Conservation (phyloP, 768 basidiomycete species). For the Leccinum sublutescens region DNA sequence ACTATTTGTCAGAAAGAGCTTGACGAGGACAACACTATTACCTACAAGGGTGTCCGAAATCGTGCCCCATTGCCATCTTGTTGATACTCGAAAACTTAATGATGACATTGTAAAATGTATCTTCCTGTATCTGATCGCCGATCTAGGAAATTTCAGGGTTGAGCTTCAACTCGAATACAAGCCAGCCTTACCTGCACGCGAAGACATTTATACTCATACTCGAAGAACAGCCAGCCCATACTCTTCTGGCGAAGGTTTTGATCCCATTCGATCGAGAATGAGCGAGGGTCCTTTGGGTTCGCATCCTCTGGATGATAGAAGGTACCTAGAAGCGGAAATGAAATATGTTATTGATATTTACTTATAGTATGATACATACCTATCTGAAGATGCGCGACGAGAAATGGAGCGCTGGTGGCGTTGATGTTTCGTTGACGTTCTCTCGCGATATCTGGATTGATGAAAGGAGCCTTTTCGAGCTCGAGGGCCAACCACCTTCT, state of each 20-base stretch:
- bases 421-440: slow-evolving; percentile 44
- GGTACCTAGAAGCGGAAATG: slow-evolving; percentile 15
- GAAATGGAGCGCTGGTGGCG: slow-evolving; percentile 46
- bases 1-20: slow-evolving; percentile 11
- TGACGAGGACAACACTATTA: slow-evolving; percentile 1
- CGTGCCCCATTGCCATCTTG: slow-evolving; percentile 59
- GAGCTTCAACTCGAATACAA: not conserved
- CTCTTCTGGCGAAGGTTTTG: slow-evolving; percentile 44
- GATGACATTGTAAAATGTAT: slow-evolving; percentile 48
- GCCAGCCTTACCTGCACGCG: slow-evolving; percentile 50
- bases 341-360: not conserved
- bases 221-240: slow-evolving; percentile 55
- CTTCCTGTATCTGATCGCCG: slow-evolving; percentile 53
- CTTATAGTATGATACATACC: slow-evolving; percentile 40
- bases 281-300: slow-evolving; percentile 37
- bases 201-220: slow-evolving; percentile 68
- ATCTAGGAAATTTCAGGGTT: slow-evolving; percentile 40
- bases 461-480: slow-evolving; percentile 54
- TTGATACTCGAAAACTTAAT: slow-evolving; percentile 58
- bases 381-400: slow-evolving; percentile 64
- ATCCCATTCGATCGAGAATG: slow-evolving; percentile 74
- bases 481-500: slow-evolving; percentile 27
- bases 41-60: slow-evolving; percentile 63
- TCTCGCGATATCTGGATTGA: slow-evolving; percentile 53
- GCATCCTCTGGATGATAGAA: slow-evolving; percentile 29